phyloP scores from a whole-genome alignment of 768 basidiomycete species.

The Pleurotus eryngii region DNA sequence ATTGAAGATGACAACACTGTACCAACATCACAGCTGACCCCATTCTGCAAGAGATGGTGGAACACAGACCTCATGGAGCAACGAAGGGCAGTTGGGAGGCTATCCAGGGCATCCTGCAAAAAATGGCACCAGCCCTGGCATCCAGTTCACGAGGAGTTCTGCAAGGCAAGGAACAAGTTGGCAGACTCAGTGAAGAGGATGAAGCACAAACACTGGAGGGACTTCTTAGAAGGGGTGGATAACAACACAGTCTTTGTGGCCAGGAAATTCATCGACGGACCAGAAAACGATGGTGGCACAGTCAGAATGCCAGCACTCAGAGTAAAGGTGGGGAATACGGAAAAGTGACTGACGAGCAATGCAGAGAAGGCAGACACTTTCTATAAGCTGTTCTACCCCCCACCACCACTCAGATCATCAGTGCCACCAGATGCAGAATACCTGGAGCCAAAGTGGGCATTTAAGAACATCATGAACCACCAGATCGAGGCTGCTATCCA shows the following conservation, averaged over 20 bases:
- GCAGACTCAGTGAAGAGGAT: neutral
- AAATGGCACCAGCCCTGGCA: neutral
- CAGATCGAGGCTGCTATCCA: constrained; percentile 11
- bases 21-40: constrained; percentile 10
- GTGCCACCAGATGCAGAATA: constrained; percentile 4
- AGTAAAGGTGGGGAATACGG: neutral
- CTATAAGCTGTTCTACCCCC: constrained; percentile 4
- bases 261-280: constrained; percentile 10
- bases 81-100: neutral
- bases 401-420: constrained; percentile 8
- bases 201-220: constrained; percentile 14
- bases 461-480: neutral
- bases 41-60: constrained; percentile 21
- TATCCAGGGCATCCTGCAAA: neutral
- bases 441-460: constrained; percentile 8
- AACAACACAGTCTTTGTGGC: constrained; percentile 11
- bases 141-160: neutral
- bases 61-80: constrained; percentile 8
- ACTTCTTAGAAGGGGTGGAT: constrained; percentile 10
- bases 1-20: constrained; percentile 8
- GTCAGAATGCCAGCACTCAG: constrained; percentile 10
- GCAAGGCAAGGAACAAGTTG: neutral
- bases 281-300: constrained; percentile 6
- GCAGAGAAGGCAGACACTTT: neutral
- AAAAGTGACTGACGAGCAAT: neutral